Conservation (phyloP, 345 rosid species). For the Linum lewisii region DNA sequence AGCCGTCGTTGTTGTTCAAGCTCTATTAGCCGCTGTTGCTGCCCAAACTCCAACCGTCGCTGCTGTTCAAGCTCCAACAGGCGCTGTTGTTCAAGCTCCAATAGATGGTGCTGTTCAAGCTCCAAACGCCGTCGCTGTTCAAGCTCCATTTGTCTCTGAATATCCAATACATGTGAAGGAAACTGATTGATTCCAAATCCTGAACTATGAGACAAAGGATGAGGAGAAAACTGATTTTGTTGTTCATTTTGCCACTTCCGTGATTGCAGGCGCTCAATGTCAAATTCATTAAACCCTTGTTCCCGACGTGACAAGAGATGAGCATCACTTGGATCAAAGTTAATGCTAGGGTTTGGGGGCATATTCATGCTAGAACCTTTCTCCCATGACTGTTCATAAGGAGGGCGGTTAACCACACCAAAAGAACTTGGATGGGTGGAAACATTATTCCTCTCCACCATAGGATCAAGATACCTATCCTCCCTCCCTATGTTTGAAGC, state of each 20-base stretch:
- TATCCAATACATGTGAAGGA: constrained; percentile 24
- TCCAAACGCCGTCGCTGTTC: constrained; percentile 16
- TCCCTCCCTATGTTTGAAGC: constrained; percentile 20
- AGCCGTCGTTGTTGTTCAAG: constrained; percentile 21
- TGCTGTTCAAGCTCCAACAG: constrained; percentile 14
- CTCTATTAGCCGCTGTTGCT: constrained; percentile 9
- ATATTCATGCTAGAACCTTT: constrained; percentile 23
- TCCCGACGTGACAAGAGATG: constrained; percentile 25
- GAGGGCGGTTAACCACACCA: constrained; percentile 22
- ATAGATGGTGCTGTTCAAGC: constrained; percentile 15
- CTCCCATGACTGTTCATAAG: constrained; percentile 27
- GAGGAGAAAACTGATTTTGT: constrained; percentile 19
- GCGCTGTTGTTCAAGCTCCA: constrained; percentile 18
- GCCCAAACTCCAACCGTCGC: constrained; percentile 23
- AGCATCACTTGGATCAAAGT: constrained; percentile 27
- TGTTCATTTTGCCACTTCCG: constrained; percentile 32
- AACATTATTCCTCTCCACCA: constrained; percentile 15
- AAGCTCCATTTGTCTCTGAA: constrained; percentile 20
- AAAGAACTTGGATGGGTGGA: constrained; percentile 13
- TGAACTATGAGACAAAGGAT: constrained; percentile 15
- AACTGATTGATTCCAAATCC: constrained; percentile 24
- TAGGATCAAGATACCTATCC: constrained; percentile 22
- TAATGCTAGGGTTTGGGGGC: constrained; percentile 17
- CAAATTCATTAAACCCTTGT: constrained; percentile 24
- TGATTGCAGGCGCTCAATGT: constrained; percentile 25